Evolutionary conservation across 768 basidiomycete species (phyloP), one percentile per base, ranked within the genome.

Genomic region (Rhodotorula paludigena): DNA sequence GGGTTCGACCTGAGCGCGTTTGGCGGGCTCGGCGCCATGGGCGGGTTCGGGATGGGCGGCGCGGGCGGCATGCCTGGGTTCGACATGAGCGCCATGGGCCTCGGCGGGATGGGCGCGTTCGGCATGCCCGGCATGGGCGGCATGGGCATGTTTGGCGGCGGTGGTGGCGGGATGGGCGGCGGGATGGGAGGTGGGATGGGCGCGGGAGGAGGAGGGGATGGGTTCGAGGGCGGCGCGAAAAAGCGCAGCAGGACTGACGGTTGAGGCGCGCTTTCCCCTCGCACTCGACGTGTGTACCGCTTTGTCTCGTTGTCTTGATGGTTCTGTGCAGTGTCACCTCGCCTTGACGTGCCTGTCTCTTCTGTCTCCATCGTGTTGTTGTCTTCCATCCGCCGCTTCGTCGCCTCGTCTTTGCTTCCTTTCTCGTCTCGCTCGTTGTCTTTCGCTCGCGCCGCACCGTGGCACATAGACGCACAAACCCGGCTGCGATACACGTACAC

Each of bases 1-100:
- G 49, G 47, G 14, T 54, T 55, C 52, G 69, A 54, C 12, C 60
- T 60, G 68, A 61, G 56, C 47, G 63, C 42, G 25, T 60, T 83
- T 76, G 78, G 74, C 23, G 80, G 76, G 55, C 81, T 81, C 79
- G 80, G 78, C n/a, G n/a, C n/a, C 30, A 80, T n/a, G 18, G 77
- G 62, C 66, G 78, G 76, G 32, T 69, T 54, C 75, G 77, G 76
- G 62, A 71, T 73, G 72, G 74, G 73, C 32, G 61, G 52, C 56
- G 68, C 45, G 39, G 73, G 67, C 23, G 63, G 53, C 21, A 36
- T 36, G 51, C 18, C 18, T 21, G 53, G 28, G 48, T 49, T 49
- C 28, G 54, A 44, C 28, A 69, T 74, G 63, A 63, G 65, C 64
- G 52, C 36, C 14, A 48, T 52, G 15, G 45, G 45, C 44, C 45